Percentiles rank a stretch among this genome's conserved stretches.
Evolutionary conservation across 2,329 filamentous ascomycete species (phyloP).

Genomic region (Torrubiella hemipterigena): DNA sequence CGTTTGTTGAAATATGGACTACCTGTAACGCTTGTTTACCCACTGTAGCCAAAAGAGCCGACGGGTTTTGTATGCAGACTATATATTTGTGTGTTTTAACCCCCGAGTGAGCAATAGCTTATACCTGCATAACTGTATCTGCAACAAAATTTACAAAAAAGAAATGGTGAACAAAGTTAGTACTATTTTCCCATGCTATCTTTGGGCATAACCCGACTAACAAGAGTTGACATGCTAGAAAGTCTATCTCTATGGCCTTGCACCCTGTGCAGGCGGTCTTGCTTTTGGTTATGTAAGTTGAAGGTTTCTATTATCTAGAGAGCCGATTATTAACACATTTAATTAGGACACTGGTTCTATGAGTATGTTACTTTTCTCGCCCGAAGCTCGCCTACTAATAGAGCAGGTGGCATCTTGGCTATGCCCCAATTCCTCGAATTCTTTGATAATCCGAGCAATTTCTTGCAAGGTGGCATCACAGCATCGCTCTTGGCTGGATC

Average conservation of each 20-base stretch:
- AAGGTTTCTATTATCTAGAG: background rate
- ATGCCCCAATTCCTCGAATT: conserved; percentile 33
- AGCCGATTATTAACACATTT: background rate
- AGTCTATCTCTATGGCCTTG: background rate
- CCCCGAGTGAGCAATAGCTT: too few relatives aligned
- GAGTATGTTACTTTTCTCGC: background rate
- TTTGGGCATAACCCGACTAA: too few relatives aligned
- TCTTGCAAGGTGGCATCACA: conserved; percentile 36
- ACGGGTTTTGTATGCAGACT: too few relatives aligned
- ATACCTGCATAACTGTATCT: too few relatives aligned
- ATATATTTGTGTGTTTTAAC: too few relatives aligned
- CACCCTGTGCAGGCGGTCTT: background rate
- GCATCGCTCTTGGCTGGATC: conserved; percentile 37
- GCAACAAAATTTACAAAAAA: too few relatives aligned
- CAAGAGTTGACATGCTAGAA: too few relatives aligned
- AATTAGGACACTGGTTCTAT: background rate
- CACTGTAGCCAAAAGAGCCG: too few relatives aligned
- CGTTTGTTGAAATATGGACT: too few relatives aligned
- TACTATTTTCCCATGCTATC: too few relatives aligned
- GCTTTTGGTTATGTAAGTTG: background rate
- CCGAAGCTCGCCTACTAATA: background rate
- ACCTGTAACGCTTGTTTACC: too few relatives aligned
- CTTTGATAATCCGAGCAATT: conserved; percentile 33
- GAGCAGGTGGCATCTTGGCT: background rate
- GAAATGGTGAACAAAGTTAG: too few relatives aligned